Percentiles rank a stretch among this genome's conserved stretches.
Evolutionary conservation across 192 early-diverging fungal species (phyloP).

Genomic region (Chytriomyces sp.): DNA sequence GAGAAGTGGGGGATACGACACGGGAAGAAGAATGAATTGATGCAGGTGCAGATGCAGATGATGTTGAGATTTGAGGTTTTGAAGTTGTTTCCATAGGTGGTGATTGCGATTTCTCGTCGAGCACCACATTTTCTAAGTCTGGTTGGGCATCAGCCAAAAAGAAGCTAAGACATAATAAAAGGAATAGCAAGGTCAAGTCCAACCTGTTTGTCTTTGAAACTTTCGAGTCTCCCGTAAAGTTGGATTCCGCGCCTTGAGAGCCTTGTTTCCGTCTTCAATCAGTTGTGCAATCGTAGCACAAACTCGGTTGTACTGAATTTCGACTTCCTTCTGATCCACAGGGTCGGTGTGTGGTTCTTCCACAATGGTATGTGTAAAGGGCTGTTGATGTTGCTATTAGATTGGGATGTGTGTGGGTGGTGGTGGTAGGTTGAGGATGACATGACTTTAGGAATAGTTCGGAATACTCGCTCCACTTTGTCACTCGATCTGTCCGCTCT

Average conservation of each 20-base stretch:
- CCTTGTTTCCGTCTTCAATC: conserved; percentile 33
- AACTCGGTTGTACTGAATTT: conserved; percentile 29
- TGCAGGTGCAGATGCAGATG: not conserved
- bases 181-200: too few relatives aligned
- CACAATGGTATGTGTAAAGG: not conserved
- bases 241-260: conserved; percentile 3
- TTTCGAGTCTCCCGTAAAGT: not conserved
- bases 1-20: not conserved
- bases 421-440: not conserved
- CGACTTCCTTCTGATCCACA: conserved; percentile 26
- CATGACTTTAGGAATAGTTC: conserved; percentile 36
- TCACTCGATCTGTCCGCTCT: conserved; percentile 25
- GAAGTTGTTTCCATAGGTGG: too few relatives aligned
- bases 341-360: conserved; percentile 5
- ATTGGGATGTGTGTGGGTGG: not conserved
- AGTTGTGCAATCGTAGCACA: conserved; percentile 41
- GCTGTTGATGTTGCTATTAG: not conserved
- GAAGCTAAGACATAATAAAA: too few relatives aligned
- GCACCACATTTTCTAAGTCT: too few relatives aligned
- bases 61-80: not conserved
- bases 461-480: conserved; percentile 35
- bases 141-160: too few relatives aligned
- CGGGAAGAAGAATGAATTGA: not conserved
- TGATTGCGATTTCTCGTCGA: too few relatives aligned
- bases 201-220: not conserved